Conservation (phyloP, 2,329 filamentous ascomycete species). For the Stachybotrys chlorohalonatus region DNA sequence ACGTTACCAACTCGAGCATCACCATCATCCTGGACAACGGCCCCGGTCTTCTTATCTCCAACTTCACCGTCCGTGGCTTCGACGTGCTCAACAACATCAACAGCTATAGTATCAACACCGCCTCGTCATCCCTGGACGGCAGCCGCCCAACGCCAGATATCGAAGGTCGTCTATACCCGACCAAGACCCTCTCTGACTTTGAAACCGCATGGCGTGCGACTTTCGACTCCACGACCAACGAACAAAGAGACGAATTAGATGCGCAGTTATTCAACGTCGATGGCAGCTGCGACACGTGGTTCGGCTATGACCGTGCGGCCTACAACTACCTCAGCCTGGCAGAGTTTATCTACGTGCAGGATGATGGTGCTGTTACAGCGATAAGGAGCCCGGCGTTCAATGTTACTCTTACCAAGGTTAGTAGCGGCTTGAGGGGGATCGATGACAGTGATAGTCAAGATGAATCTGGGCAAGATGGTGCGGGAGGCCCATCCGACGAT, state of each 20-base stretch:
- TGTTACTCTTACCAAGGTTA: conserved; percentile 17
- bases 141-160: conserved; percentile 5
- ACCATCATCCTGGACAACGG: conserved; percentile 26
- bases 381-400: conserved; percentile 16
- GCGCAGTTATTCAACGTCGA: conserved; percentile 15
- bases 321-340: conserved; percentile 21
- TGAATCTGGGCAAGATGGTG: too few species aligned
- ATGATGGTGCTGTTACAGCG: conserved; percentile 5
- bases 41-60: conserved; percentile 26
- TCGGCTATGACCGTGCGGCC: conserved; percentile 18
- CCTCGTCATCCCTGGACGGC: conserved; percentile 5
- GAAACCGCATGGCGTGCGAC: conserved; percentile 22
- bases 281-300: conserved; percentile 21
- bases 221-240: conserved; percentile 12
- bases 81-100: conserved; percentile 27
- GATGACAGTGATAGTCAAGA: too few species aligned
- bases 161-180: conserved; percentile 19
- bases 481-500: too few species aligned
- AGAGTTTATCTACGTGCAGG: conserved; percentile 17
- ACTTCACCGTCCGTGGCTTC: conserved; percentile 30
- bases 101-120: conserved; percentile 11
- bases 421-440: neutral
- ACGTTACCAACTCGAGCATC: conserved; percentile 28
- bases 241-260: conserved; percentile 10
- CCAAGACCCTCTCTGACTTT: conserved; percentile 11